Conservation (phyloP, 345 rosid genomes). For the Arabidopsis arenosa region DNA sequence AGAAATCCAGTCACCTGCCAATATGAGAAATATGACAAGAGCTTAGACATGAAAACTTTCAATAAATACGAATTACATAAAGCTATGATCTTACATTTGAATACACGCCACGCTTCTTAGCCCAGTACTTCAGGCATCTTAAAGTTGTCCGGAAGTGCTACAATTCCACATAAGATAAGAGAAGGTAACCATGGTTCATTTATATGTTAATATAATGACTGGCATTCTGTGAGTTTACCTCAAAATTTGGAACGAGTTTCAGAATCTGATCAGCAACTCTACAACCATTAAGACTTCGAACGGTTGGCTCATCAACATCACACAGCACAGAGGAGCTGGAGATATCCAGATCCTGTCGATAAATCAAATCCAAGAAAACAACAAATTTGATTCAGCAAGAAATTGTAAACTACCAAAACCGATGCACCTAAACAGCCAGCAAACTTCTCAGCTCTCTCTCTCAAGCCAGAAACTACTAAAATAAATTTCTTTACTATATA, state of each 20-base stretch:
- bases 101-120: slow-evolving; percentile 74
- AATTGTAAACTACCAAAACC: neutral
- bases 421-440: neutral
- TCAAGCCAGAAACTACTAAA: slow-evolving; percentile 8
- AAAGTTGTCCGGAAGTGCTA: slow-evolving; percentile 71
- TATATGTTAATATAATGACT: neutral
- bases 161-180: slow-evolving; percentile 42
- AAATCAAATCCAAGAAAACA: slow-evolving; percentile 30
- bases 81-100: slow-evolving; percentile 62
- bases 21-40: slow-evolving; percentile 10
- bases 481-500: neutral
- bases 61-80: slow-evolving; percentile 10
- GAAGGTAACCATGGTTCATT: slow-evolving; percentile 10
- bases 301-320: slow-evolving; percentile 87
- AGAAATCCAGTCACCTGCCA: slow-evolving; percentile 74
- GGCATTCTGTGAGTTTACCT: slow-evolving; percentile 55
- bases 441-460: slow-evolving; percentile 1
- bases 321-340: slow-evolving; percentile 68
- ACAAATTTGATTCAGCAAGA: slow-evolving; percentile 22
- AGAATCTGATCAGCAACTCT: slow-evolving; percentile 98
- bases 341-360: slow-evolving; percentile 81
- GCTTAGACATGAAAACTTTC: neutral
- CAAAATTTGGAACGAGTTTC: slow-evolving; percentile 82
- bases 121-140: slow-evolving; percentile 77
- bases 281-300: slow-evolving; percentile 97